These are phyloP conservation scores for Piromyces finnis DNA, from an alignment of 192 early-diverging fungal genomes.

Conservation along the genomic window DNA sequence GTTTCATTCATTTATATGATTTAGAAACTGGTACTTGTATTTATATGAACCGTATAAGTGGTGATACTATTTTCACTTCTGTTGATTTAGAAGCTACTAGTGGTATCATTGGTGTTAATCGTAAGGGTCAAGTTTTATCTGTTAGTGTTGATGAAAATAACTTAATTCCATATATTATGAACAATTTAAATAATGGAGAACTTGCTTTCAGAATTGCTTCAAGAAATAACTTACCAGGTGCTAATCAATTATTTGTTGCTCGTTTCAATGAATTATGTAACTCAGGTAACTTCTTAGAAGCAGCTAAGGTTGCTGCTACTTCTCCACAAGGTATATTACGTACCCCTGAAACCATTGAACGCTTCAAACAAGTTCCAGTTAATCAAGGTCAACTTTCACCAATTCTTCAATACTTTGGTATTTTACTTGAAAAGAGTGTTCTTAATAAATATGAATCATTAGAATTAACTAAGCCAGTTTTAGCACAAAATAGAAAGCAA, in stretches of 20 bases:
- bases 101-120: conserved; percentile 89
- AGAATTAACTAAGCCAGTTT: conserved; percentile 78
- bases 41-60: conserved; percentile 94
- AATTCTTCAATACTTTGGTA: conserved; percentile 94
- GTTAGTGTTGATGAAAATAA: conserved; percentile 81
- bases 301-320: conserved; percentile 86
- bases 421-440: conserved; percentile 80
- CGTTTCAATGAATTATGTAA: conserved; percentile 78
- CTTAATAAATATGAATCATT: conserved; percentile 91
- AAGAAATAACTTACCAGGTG: conserved; percentile 76
- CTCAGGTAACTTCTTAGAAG: conserved; percentile 61
- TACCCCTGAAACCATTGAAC: conserved; percentile 83
- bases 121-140: conserved; percentile 85
- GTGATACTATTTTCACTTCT: conserved; percentile 97
- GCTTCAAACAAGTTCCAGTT: conserved; percentile 69
- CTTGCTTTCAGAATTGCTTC: conserved; percentile 78
- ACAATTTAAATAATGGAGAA: conserved; percentile 65
- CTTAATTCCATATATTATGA: conserved; percentile 79
- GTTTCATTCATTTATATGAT: conserved; percentile 94
- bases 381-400: conserved; percentile 65
- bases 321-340: conserved; percentile 90
- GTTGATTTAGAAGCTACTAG: conserved; percentile 66
- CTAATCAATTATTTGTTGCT: conserved; percentile 74
- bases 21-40: conserved; percentile 85
- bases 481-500: conserved; percentile 76